Conservation (phyloP, 78 protist genomes). For the Dictyostelium citrinum region DNA sequence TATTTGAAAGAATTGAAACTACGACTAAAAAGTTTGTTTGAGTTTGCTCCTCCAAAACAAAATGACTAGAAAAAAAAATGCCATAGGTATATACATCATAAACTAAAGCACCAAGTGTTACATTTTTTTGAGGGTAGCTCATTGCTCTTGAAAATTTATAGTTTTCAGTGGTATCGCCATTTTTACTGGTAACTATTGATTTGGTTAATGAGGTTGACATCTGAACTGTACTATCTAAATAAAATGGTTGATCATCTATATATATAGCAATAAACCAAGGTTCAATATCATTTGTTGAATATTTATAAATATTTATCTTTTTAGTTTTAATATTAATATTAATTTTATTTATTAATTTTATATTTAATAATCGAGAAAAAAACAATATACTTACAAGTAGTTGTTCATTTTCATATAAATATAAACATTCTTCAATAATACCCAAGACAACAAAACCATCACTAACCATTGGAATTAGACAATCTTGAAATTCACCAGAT, state of each 20-base stretch:
- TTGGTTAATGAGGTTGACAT: background rate
- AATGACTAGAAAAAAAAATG: background rate
- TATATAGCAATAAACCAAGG: no score
- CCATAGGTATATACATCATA: background rate
- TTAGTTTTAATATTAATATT: no score
- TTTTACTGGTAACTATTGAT: background rate
- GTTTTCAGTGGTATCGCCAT: background rate
- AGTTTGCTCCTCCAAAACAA: background rate
- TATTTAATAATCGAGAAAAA: no score
- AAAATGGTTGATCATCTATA: background rate
- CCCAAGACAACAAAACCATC: background rate
- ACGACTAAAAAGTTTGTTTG: background rate
- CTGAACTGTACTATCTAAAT: background rate
- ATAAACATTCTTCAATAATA: no score
- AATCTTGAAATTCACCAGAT: background rate
- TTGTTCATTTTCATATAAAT: no score
- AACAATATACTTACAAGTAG: no score
- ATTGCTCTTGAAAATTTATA: background rate
- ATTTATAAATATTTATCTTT: no score
- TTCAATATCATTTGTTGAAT: no score
- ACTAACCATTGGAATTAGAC: background rate
- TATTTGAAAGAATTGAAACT: background rate
- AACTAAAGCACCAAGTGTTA: background rate
- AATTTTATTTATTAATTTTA: no score
- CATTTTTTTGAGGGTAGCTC: background rate